phyloP scores from a whole-genome alignment of 139 green algal genomes.

The Chlorella sorokiniana region DNA sequence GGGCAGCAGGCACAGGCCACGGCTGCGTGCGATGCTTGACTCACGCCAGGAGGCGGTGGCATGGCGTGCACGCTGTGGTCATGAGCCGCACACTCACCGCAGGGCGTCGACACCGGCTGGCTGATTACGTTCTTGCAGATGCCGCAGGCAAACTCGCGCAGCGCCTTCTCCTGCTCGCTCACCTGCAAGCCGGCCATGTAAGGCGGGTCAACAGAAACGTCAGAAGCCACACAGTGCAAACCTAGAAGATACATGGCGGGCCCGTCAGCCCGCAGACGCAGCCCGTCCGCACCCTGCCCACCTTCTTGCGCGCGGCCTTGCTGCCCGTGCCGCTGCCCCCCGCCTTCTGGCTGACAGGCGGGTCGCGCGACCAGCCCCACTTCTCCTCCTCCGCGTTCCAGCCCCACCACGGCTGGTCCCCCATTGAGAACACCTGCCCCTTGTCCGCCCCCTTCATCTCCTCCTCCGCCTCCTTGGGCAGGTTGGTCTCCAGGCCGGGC shows the following conservation, averaged over 20 bases:
- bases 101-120: slow-evolving; percentile 79
- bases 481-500: slow-evolving; percentile 25
- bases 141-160: slow-evolving; percentile 80
- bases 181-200: slow-evolving; percentile 34
- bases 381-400: slow-evolving; percentile 53
- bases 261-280: neutral
- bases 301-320: slow-evolving; percentile 58
- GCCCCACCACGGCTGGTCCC: slow-evolving; percentile 73
- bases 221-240: neutral
- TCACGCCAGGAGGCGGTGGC: neutral
- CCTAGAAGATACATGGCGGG: neutral
- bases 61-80: neutral
- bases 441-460: slow-evolving; percentile 73
- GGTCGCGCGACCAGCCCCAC: slow-evolving; percentile 75
- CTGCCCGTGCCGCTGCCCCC: slow-evolving; percentile 32
- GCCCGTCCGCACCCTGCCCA: neutral
- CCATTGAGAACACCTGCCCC: slow-evolving; percentile 68
- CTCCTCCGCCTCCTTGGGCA: slow-evolving; percentile 63
- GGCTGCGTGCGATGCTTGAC: neutral
- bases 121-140: slow-evolving; percentile 72
- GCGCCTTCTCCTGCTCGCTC: slow-evolving; percentile 70
- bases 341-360: slow-evolving; percentile 56
- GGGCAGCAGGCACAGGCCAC: slow-evolving; percentile 1
- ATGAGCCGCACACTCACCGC: slow-evolving; percentile 42
- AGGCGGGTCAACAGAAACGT: no score